Conservation (phyloP, 164 flowering plant genomes). For the Buxus sempervirens region DNA sequence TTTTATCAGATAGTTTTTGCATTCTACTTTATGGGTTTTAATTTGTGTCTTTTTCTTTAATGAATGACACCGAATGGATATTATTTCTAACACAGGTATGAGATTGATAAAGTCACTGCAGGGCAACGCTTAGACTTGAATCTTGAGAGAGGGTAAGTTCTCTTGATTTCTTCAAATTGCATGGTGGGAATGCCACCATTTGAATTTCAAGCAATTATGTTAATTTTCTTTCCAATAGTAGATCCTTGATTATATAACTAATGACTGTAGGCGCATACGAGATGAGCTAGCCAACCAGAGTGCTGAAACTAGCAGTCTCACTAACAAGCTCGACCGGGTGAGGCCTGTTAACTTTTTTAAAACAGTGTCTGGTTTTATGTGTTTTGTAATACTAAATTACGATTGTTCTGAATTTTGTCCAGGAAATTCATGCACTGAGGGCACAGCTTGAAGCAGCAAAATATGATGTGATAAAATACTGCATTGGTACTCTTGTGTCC, state of each 20-base stretch:
- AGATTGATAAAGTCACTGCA: conserved; percentile 67
- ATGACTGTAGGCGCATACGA: conserved; percentile 47
- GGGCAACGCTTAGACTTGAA: conserved; percentile 68
- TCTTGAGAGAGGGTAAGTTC: conserved; percentile 60
- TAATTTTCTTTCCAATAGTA: not conserved
- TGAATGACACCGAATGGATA: not conserved
- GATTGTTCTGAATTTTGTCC: conserved; percentile 8
- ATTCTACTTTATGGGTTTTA: not conserved
- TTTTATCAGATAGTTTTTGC: not conserved
- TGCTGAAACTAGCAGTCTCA: conserved; percentile 53
- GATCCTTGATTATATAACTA: not conserved
- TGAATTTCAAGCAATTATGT: not conserved
- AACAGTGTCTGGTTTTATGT: too few relatives aligned
- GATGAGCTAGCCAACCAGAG: conserved; percentile 58
- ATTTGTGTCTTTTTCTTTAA: not conserved
- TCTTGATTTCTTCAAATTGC: not conserved
- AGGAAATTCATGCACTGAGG: conserved; percentile 64
- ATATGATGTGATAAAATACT: conserved; percentile 66
- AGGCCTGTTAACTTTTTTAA: too few relatives aligned
- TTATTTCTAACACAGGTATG: conserved; percentile 39
- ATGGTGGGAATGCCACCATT: not conserved
- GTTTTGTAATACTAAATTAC: not conserved
- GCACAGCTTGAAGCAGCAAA: conserved; percentile 67
- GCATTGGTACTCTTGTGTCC: conserved; percentile 68
- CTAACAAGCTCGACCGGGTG: conserved; percentile 61